Evolutionary conservation across 441 rosid genomes (phyloP).

Genomic region (Iberis amara): DNA sequence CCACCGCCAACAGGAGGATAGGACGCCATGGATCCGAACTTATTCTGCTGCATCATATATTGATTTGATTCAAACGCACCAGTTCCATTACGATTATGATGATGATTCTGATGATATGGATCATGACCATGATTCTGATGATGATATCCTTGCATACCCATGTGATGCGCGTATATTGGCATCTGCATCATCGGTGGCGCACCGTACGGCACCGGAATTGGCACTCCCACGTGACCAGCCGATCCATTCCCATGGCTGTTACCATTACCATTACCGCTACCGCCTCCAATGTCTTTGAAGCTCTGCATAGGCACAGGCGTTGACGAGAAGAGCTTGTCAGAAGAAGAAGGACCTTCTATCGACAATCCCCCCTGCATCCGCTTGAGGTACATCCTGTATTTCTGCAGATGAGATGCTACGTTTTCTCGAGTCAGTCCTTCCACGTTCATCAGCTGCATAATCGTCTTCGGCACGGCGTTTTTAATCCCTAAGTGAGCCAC

Average conservation of each 20-base stretch:
- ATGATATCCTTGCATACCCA: slow-evolving; percentile 55
- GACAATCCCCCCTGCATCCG: slow-evolving; percentile 74
- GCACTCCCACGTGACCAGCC: slow-evolving; percentile 38
- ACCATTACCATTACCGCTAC: slow-evolving; percentile 8
- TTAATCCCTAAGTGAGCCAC: slow-evolving; percentile 81
- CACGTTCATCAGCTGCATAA: slow-evolving; percentile 98
- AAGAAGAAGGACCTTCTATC: slow-evolving; percentile 54
- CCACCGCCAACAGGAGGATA: slow-evolving; percentile 37
- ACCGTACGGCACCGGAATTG: slow-evolving; percentile 39
- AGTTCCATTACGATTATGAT: too few relatives aligned
- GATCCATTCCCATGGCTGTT: slow-evolving; percentile 20
- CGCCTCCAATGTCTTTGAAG: slow-evolving; percentile 41
- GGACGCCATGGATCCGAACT: slow-evolving; percentile 50
- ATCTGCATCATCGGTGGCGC: slow-evolving; percentile 66
- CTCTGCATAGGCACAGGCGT: slow-evolving; percentile 64
- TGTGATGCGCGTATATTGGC: slow-evolving; percentile 64
- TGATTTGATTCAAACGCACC: slow-evolving; percentile 47
- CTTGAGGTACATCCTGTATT: slow-evolving; percentile 83
- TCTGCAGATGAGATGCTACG: slow-evolving; percentile 94
- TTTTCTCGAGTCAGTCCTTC: slow-evolving; percentile 91
- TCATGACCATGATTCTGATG: slow-evolving; percentile 32
- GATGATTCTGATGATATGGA: slow-evolving; percentile 26
- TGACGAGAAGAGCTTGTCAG: slow-evolving; percentile 76
- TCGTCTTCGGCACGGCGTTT: slow-evolving; percentile 95
- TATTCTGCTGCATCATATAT: slow-evolving; percentile 57